Evolutionary conservation across 805 yeast species (phyloP), one percentile per base, ranked within the genome.

Genomic region (Saturnispora silvae): DNA sequence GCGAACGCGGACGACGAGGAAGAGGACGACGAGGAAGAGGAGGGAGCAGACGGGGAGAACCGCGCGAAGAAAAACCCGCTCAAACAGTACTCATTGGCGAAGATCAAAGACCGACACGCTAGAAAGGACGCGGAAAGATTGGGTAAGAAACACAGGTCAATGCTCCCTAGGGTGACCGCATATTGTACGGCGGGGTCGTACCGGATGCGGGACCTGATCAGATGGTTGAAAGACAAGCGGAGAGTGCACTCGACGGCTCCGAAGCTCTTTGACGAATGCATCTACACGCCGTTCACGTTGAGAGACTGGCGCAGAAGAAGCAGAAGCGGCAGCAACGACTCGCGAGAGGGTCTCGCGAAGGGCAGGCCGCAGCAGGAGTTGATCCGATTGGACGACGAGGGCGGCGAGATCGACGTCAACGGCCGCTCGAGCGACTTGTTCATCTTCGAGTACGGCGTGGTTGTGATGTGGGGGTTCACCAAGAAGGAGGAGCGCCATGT

Each of bases 171-270:
- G 43, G 96, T 87, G 2, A 89, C 97, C 0, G 95, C 96, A 3
- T 92, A 86, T 54, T 89, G 97, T 60, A 89, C 97, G 0, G 86
- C 96, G 20, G 87, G 96, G 22, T 76, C 92, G 18, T 92, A 87
- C 53, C 75, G 75, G 46, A 83, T 92, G 94, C 74, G 81, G 48
- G 96, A 86, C 34, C 63, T 92, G 28, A 67, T 81, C 33, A 65
- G 89, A 50, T 89, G 95, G 87, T 60, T 92, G 36, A 77, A 80
- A 50, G 92, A 84, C 34, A 69, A 85, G 17, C 81, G 75, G 52
- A 63, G 81, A 42, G 63, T 70, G 1, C 82, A 80, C 51, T 79
- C 85, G 26, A 77, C 92, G 0, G 75, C 75, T 46, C 96, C 97
- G 1, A 83, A 82, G 48, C 60, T 86, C 39, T 84, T 89, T 61